Evolutionary conservation across 768 basidiomycete species (phyloP).

Genomic region (Phanerodontia chrysosporium): DNA sequence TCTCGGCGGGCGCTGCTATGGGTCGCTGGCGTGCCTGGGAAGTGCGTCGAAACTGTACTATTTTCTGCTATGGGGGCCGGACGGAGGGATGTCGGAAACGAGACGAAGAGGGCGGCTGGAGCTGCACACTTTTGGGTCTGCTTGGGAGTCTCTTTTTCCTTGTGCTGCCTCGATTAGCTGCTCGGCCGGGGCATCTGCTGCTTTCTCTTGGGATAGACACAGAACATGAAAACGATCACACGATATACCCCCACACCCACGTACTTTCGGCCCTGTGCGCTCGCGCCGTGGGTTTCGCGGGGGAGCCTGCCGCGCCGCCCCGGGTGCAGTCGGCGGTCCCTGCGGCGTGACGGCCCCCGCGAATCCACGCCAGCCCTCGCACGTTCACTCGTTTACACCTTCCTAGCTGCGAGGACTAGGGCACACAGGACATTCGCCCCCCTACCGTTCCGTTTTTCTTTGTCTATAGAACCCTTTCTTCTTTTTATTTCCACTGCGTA

Average conservation of each 20-base stretch:
- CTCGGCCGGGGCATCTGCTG: background rate
- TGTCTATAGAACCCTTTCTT: conserved; percentile 5
- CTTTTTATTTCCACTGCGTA: conserved; percentile 2
- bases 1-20: conserved; percentile 5
- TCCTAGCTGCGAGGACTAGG: conserved; percentile 3
- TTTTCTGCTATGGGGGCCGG: background rate
- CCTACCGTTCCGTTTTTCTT: background rate
- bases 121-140: background rate
- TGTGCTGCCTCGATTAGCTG: background rate
- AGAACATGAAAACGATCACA: conserved; percentile 5
- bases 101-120: background rate
- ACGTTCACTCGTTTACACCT: conserved; percentile 13
- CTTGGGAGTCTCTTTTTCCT: background rate
- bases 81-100: conserved; percentile 2
- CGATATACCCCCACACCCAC: background rate
- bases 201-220: background rate
- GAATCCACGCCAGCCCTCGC: background rate
- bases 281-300: background rate
- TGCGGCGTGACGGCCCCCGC: background rate
- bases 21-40: background rate
- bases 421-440: conserved; percentile 2
- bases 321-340: background rate
- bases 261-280: background rate
- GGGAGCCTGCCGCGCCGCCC: background rate
- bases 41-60: background rate